Base-by-base conservation (phyloP, 345 rosid genomes). In the Gossypium longicalyx region DNA sequence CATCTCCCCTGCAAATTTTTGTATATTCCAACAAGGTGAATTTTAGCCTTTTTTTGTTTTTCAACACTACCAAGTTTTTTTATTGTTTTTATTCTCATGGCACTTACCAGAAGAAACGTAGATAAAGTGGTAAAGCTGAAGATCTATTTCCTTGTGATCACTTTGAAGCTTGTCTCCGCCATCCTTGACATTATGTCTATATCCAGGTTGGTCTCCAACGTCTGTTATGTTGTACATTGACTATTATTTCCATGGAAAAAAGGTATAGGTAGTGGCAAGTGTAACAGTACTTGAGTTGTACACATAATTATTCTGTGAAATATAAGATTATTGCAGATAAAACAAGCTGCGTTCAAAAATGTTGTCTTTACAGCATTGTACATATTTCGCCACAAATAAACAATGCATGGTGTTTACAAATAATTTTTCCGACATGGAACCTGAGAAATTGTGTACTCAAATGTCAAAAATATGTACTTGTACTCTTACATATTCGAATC, bases 1-100 rank as follows among this genome's bases (percentile, higher is more conserved):
- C 54, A 60, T 15, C 76, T 63, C 73, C 34, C 49, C 68, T 49
- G 7, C 63, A 56, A 76, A 43, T 54, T 65, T 62, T 27, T 79
- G 82, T 84, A 69, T 65, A 76, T 73, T 22, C 68, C 67, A 52
- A 25, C 20, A 56, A 70, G 79, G 85, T 74, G 78, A 82, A 51
- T 80, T 77, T 74, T 74, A 76, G 76, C 74, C 7, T 41, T 65
- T 23, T 41, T 65, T 23, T 54, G 44, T 70, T 56, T 19, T 79
- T 29, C 34, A 15, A 79, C 54, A 41, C 76, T 65, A 61, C 45
- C 71, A 20, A 44, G 54, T 65, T 22, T 23, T 29, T 23, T 38
- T 52, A 15, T 75, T 71, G 48, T 57, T 75, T 58, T 65, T 68
- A 20, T 45, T 66, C 63, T 61, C 65, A 47, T 58, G 3, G 41